A percentile compares a stretch with the other conserved stretches of the same genome.
Conservation (phyloP, 257 asterid genomes). For the Forsythia viridissima region DNA sequence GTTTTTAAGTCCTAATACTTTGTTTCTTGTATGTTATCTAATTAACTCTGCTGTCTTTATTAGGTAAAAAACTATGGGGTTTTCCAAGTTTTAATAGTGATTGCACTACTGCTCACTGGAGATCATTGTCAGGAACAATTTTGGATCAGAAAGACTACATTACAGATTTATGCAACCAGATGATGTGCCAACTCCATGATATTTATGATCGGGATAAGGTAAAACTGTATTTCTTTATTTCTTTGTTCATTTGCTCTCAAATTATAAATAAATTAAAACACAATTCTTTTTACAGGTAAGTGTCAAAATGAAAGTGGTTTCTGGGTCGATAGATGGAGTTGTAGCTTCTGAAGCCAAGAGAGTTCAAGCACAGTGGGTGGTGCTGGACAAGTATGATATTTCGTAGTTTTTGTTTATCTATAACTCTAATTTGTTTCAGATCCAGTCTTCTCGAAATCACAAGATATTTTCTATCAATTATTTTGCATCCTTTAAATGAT, state of each 20-base stretch:
- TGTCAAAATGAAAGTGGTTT: constrained; percentile 71
- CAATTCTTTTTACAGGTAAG: constrained; percentile 41
- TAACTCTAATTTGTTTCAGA: neutral
- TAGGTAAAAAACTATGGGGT: constrained; percentile 67
- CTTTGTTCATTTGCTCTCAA: neutral
- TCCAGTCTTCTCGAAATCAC: neutral
- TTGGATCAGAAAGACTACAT: constrained; percentile 70
- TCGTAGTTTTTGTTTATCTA: neutral
- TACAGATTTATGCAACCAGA: constrained; percentile 57
- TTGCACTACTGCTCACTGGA: constrained; percentile 51
- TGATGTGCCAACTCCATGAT: constrained; percentile 64
- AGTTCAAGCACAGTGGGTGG: constrained; percentile 69
- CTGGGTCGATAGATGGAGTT: constrained; percentile 58
- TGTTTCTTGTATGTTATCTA: neutral
- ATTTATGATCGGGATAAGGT: constrained; percentile 71
- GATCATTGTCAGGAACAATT: constrained; percentile 55
- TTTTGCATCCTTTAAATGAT: neutral
- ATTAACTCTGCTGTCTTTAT: constrained; percentile 13
- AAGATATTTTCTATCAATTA: neutral
- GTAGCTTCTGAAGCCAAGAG: constrained; percentile 82
- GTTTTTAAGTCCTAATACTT: neutral
- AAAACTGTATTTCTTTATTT: constrained; percentile 10
- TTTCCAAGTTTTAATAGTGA: constrained; percentile 58
- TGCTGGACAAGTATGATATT: constrained; percentile 76
- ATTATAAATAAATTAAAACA: neutral